Conservation (phyloP, 352 stramenopile genomes). For the Aphanomyces stellatus region DNA sequence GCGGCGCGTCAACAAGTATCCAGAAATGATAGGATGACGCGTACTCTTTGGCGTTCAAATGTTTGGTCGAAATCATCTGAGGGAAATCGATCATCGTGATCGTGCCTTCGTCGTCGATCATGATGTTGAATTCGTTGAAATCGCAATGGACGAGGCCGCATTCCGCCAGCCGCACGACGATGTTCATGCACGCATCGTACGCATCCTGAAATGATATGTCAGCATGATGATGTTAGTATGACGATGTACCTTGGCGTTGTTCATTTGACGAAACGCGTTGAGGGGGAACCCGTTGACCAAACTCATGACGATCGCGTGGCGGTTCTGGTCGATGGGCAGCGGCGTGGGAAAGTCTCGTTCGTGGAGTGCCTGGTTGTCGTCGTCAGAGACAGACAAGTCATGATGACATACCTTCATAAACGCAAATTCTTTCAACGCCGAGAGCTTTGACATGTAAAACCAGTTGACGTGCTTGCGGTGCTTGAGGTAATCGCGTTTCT, state of each 20-base stretch:
- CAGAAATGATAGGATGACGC: constrained; percentile 18
- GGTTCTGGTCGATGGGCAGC: constrained; percentile 95
- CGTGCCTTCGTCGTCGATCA: constrained; percentile 90
- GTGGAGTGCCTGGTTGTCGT: constrained; percentile 70
- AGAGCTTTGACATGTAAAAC: constrained; percentile 99
- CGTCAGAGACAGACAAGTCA: background rate
- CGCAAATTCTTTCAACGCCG: constrained; percentile 97
- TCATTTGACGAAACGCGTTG: constrained; percentile 90
- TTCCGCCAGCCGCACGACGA: constrained; percentile 94
- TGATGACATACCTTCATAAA: constrained; percentile 91
- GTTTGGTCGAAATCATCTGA: constrained; percentile 98
- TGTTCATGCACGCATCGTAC: constrained; percentile 93
- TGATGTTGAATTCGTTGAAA: constrained; percentile 99
- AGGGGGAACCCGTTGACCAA: constrained; percentile 93
- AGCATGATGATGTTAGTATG: background rate
- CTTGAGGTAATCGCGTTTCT: constrained; percentile 99
- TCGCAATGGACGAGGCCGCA: constrained; percentile 99
- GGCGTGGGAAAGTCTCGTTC: constrained; percentile 96
- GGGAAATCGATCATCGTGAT: constrained; percentile 99
- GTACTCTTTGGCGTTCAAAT: constrained; percentile 97
- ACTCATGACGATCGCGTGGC: constrained; percentile 97
- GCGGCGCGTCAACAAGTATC: constrained; percentile 21
- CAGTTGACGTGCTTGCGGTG: constrained; percentile 93
- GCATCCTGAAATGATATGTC: constrained; percentile 43
- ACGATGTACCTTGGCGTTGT: constrained; percentile 75